Conservation (phyloP, 2,329 filamentous ascomycete genomes). For the Zymoseptoria tritici region DNA sequence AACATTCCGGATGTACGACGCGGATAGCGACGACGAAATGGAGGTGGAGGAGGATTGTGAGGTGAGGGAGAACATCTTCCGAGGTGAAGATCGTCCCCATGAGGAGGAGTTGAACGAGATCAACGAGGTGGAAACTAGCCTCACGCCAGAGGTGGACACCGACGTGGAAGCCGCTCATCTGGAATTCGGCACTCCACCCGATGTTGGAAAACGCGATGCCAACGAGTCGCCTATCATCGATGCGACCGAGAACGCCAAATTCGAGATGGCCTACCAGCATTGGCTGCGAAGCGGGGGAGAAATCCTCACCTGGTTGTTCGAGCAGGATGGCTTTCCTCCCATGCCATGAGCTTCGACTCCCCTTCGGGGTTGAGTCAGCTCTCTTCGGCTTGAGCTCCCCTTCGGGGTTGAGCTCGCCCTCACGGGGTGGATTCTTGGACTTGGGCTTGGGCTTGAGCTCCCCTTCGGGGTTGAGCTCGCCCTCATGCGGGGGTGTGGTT, state of each 20-base stretch:
- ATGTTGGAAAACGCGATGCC: not conserved
- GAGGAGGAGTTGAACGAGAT: not conserved
- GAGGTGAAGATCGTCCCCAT: not conserved
- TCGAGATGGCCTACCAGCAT: not conserved
- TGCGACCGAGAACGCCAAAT: not conserved
- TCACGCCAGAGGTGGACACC: not conserved
- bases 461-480: not conserved
- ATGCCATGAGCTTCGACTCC: not conserved
- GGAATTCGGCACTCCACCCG: not conserved
- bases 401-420: not conserved
- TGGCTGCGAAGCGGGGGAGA: not conserved
- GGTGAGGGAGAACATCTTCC: conserved; percentile 19
- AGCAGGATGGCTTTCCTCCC: not conserved
- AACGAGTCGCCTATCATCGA: not conserved
- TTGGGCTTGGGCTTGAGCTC: no score
- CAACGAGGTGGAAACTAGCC: not conserved
- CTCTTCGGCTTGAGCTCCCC: not conserved
- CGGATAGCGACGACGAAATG: conserved; percentile 29
- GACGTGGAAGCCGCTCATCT: not conserved
- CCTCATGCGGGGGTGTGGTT: no score
- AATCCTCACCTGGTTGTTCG: not conserved
- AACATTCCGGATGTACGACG: conserved; percentile 26
- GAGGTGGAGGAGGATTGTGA: conserved; percentile 24
- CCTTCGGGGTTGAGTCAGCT: not conserved
- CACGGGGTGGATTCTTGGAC: no score